phyloP scores from a whole-genome alignment of 805 yeast genomes.

The Candida takata region DNA sequence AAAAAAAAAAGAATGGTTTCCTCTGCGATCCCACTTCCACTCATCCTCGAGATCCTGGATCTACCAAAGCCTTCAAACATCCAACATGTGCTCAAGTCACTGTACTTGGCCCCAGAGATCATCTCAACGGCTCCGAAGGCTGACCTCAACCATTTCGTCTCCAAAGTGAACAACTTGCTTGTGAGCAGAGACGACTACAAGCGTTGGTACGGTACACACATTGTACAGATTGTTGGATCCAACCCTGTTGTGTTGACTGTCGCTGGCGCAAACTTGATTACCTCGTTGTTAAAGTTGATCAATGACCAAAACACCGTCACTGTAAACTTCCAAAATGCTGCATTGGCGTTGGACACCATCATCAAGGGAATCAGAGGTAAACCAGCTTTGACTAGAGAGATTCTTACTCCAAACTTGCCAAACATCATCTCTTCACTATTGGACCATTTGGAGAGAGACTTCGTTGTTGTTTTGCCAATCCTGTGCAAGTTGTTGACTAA shows the following conservation, averaged over 20 bases:
- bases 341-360: constrained; percentile 24
- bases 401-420: constrained; percentile 72
- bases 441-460: constrained; percentile 33
- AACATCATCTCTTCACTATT: constrained; percentile 49
- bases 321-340: constrained; percentile 26
- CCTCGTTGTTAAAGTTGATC: constrained; percentile 29
- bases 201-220: constrained; percentile 31
- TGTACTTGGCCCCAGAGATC: constrained; percentile 19
- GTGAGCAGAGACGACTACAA: constrained; percentile 27
- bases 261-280: constrained; percentile 33
- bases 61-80: constrained; percentile 14
- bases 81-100: constrained; percentile 19
- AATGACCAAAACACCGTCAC: constrained; percentile 25
- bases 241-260: constrained; percentile 25
- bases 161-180: constrained; percentile 26
- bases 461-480: constrained; percentile 29
- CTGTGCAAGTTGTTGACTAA: constrained; percentile 38
- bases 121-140: constrained; percentile 39
- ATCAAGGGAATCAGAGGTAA: constrained; percentile 58
- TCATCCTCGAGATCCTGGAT: constrained; percentile 17
- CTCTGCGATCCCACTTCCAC: constrained; percentile 22
- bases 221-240: constrained; percentile 21
- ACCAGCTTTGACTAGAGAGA: constrained; percentile 77
- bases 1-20: constrained; percentile 5
- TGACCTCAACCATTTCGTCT: constrained; percentile 44